These are phyloP conservation scores for Gossypium turneri DNA, from an alignment of 345 rosid genomes.

Conservation along the genomic window DNA sequence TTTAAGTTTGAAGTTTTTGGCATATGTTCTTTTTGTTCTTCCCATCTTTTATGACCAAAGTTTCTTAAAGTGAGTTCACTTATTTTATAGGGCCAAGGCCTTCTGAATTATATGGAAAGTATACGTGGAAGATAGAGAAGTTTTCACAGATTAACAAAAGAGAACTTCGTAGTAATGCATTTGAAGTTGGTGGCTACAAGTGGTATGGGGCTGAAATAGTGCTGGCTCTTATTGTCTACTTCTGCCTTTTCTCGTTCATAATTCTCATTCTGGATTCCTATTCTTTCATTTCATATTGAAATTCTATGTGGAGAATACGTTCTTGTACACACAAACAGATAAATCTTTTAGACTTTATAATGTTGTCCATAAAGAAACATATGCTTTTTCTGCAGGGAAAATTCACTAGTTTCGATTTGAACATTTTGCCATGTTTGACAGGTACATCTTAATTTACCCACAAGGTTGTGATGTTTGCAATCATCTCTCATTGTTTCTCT, in stretches of 20 bases:
- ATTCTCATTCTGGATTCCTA: background rate
- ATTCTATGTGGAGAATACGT: background rate
- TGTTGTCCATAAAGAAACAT: background rate
- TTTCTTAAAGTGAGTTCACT: constrained; percentile 22
- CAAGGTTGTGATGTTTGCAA: constrained; percentile 89
- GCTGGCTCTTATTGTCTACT: constrained; percentile 2
- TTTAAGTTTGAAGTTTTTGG: background rate
- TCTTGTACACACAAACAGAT: background rate
- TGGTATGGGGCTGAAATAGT: constrained; percentile 49
- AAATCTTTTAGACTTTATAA: background rate
- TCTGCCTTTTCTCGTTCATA: background rate
- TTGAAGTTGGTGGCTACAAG: constrained; percentile 90
- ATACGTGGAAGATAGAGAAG: constrained; percentile 89
- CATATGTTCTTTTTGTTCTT: background rate
- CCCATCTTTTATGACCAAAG: constrained; percentile 1
- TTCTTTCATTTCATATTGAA: background rate
- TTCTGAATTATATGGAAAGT: constrained; percentile 63
- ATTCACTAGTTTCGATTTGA: constrained; percentile 12
- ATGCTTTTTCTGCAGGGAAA: background rate
- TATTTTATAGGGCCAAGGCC: constrained; percentile 61
- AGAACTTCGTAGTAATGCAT: constrained; percentile 70
- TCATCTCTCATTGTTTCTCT: constrained; percentile 87
- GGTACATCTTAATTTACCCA: constrained; percentile 90
- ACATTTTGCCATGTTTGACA: constrained; percentile 27
- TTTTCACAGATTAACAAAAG: constrained; percentile 80